Evolutionary conservation across 208 protist species (phyloP).

Genomic region (Blechomonas ayalai): DNA sequence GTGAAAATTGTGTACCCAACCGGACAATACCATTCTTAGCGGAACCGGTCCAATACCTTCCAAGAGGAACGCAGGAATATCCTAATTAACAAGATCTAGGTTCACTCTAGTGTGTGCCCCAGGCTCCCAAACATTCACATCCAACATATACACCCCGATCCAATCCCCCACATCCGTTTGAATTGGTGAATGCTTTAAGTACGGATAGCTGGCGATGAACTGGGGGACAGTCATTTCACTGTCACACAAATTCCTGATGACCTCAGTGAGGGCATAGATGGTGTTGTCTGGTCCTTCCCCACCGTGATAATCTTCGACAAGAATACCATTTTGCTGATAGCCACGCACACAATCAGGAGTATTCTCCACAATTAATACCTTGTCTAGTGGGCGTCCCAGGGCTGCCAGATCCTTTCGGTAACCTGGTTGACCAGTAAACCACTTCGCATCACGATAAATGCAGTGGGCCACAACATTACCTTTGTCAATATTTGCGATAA

Average conservation of each 20-base stretch:
- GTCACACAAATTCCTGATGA: conserved; percentile 68
- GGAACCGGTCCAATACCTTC: neutral
- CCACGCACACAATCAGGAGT: conserved; percentile 91
- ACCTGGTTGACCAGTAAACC: conserved; percentile 89
- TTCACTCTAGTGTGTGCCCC: conserved; percentile 73
- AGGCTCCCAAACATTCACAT: conserved; percentile 72
- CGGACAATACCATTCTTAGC: conserved; percentile 1
- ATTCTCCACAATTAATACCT: conserved; percentile 90
- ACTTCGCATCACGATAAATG: conserved; percentile 92
- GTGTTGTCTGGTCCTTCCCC: conserved; percentile 83
- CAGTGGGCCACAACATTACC: conserved; percentile 78
- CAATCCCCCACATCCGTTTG: conserved; percentile 89
- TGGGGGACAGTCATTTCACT: conserved; percentile 83
- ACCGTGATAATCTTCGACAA: conserved; percentile 90
- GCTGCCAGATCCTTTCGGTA: conserved; percentile 89
- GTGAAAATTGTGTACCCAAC: too few relatives aligned
- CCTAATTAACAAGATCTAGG: conserved; percentile 42
- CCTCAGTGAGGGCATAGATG: conserved; percentile 73
- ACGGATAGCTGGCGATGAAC: conserved; percentile 70
- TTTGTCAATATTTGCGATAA: conserved; percentile 90
- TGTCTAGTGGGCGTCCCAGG: conserved; percentile 80
- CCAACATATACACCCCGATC: conserved; percentile 84
- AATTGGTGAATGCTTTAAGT: conserved; percentile 62
- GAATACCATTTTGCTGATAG: conserved; percentile 88
- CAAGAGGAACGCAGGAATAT: neutral